Evolutionary conservation across 2,329 filamentous ascomycete species (phyloP), one percentile per base, ranked within the genome.

Genomic region (Claviceps pazoutovae): DNA sequence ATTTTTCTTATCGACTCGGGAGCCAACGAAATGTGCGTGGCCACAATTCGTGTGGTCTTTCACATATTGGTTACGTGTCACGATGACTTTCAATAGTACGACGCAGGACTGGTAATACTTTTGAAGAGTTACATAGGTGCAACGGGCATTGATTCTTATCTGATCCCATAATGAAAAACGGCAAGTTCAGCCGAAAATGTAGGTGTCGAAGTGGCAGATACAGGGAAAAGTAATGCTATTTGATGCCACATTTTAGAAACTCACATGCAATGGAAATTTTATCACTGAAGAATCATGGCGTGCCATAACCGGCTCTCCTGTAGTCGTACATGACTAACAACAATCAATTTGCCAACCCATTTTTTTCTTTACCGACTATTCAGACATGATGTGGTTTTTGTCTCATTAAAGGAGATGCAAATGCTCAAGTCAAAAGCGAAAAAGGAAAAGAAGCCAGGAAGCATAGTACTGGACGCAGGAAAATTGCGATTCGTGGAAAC

Each of bases 341-440:
- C 30, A 34, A 34, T 11, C 9, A 34, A 34, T 34, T 11, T 34
- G 4, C 9, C 30, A 34, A 34, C 9, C 30, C 4, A 38, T 1
- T 38, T 17, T 13, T 19, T 30, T 50, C 30, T 49, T 34, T 34
- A 54, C 52, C 37, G 42, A 23, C 41, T 54, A 37, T 49, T 54
- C 45, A 54, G 49, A 51, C 30, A 42, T 42, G 26, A 30, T 50
- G 41, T 41, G 45, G 4, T 37, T 19, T 16, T 26, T 49, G 37
- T 43, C 48, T 30, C 26, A 34, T 13, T 1, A 21, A 19, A 23
- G 34, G 9, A 39, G 21, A 38, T 47, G 26, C 39, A 50, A 37
- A 50, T 38, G 17, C 42, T 11, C 49, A 45, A 38, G 8, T 19
- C 42, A 38, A 23, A 50, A 41, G 16, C 16, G 17, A 39, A 8